A percentile compares a stretch with the other conserved stretches of the same genome.
Conservation (phyloP, 2,329 filamentous ascomycete species). For the Fusarium euwallaceae region DNA sequence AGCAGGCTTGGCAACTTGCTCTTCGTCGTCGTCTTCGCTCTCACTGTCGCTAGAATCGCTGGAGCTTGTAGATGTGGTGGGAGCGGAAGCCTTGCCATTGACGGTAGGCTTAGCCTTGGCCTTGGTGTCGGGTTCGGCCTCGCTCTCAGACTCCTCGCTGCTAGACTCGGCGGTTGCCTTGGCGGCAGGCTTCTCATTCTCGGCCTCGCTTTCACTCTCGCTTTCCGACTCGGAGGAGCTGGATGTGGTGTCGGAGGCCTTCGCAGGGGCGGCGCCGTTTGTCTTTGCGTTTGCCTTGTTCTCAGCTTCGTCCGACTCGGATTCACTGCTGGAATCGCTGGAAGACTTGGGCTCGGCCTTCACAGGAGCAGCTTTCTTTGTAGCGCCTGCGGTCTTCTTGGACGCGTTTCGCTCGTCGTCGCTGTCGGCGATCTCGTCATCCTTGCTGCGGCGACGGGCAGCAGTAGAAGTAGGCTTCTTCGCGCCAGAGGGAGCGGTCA, state of each 20-base stretch:
- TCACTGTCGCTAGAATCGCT: conserved; percentile 45
- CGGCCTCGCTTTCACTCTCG: conserved; percentile 49
- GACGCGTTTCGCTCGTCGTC: conserved; percentile 54
- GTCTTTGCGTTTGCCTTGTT: conserved; percentile 38
- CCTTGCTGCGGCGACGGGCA: conserved; percentile 47
- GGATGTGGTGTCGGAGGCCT: conserved; percentile 40
- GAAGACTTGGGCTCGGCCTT: conserved; percentile 40
- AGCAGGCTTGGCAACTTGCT: conserved; percentile 27
- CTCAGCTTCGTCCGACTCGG: conserved; percentile 46
- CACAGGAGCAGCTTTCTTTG: conserved; percentile 28
- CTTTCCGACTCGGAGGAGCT: conserved; percentile 46
- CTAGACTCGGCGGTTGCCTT: conserved; percentile 40
- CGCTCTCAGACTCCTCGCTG: conserved; percentile 46
- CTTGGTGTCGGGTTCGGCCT: conserved; percentile 39
- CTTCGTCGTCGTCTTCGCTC: conserved; percentile 40
- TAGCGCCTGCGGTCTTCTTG: conserved; percentile 35
- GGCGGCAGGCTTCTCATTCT: conserved; percentile 30
- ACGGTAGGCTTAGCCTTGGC: conserved; percentile 35
- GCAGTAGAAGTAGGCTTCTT: conserved; percentile 32
- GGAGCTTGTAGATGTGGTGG: conserved; percentile 37
- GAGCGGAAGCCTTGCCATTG: conserved; percentile 26
- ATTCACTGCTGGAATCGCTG: conserved; percentile 47
- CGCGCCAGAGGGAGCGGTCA: conserved; percentile 30
- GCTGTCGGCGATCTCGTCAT: conserved; percentile 59
- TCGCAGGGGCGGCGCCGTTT: conserved; percentile 33